Percentiles rank a stretch among this genome's conserved stretches.
Conservation (phyloP, 371 early-diverging fungal species). For the Smittium mucronatum region DNA sequence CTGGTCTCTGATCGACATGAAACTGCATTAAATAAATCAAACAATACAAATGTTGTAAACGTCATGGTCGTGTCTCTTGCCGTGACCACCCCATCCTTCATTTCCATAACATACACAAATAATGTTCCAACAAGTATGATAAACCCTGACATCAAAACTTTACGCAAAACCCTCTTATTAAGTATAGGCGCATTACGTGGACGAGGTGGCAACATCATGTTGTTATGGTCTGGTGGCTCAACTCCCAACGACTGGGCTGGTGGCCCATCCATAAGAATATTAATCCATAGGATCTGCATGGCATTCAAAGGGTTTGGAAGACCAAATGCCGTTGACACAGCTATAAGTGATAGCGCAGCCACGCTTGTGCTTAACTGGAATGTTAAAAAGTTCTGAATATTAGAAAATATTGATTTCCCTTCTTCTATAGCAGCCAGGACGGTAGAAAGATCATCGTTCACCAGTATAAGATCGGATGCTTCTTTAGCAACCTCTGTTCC, state of each 20-base stretch:
- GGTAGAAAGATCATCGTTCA: conserved; percentile 95
- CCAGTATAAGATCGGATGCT: conserved; percentile 94
- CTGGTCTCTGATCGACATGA: conserved; percentile 77
- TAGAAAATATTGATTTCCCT: conserved; percentile 92
- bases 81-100: conserved; percentile 60
- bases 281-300: conserved; percentile 96
- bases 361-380: conserved; percentile 80
- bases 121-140: conserved; percentile 82
- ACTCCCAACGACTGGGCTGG: conserved; percentile 96
- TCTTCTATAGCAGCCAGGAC: conserved; percentile 93
- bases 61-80: conserved; percentile 89
- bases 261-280: conserved; percentile 93
- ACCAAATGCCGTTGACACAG: conserved; percentile 79
- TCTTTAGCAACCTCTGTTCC: conserved; percentile 97
- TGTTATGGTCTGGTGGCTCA: conserved; percentile 88
- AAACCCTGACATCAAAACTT: conserved; percentile 65
- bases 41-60: conserved; percentile 90
- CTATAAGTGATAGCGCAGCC: conserved; percentile 78
- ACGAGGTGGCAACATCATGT: conserved; percentile 87
- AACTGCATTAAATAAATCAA: conserved; percentile 89
- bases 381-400: conserved; percentile 94
- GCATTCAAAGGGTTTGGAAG: conserved; percentile 96
- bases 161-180: conserved; percentile 50
- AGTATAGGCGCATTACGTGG: conserved; percentile 75
- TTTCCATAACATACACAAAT: conserved; percentile 60